These are phyloP conservation scores for Rhynchosporium graminicola DNA, from an alignment of 2,329 filamentous ascomycete genomes.

Conservation along the genomic window DNA sequence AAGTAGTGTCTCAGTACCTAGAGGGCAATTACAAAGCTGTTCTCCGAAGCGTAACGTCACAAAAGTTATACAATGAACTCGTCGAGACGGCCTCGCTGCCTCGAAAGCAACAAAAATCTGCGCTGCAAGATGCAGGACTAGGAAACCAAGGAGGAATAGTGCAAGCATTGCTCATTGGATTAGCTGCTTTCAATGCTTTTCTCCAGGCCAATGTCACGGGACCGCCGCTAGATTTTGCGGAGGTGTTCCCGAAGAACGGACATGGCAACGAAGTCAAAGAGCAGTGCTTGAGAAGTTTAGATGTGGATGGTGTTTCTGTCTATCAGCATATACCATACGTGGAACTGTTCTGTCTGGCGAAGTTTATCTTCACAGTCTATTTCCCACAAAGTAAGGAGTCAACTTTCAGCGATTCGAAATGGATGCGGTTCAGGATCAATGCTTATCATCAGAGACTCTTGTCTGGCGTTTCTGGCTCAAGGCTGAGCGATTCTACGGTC, in stretches of 20 bases:
- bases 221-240: conserved; percentile 64
- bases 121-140: conserved; percentile 22
- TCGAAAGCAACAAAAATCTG: conserved; percentile 24
- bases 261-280: conserved; percentile 43
- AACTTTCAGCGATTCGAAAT: conserved; percentile 44
- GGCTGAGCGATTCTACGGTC: conserved; percentile 56
- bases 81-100: conserved; percentile 25
- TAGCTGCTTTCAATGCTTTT: conserved; percentile 75
- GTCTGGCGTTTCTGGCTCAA: conserved; percentile 34
- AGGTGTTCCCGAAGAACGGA: conserved; percentile 40
- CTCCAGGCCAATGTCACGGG: conserved; percentile 87
- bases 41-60: conserved; percentile 34
- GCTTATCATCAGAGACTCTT: conserved; percentile 72
- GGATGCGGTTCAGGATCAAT: conserved; percentile 63
- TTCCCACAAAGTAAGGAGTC: conserved; percentile 36
- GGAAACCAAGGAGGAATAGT: conserved; percentile 21
- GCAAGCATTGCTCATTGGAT: conserved; percentile 49
- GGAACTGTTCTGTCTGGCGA: conserved; percentile 78
- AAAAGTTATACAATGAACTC: conserved; percentile 34
- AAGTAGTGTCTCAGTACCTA: conserved; percentile 33
- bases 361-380: conserved; percentile 47
- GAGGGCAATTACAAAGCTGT: conserved; percentile 39
- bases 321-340: conserved; percentile 83
- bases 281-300: conserved; percentile 67
- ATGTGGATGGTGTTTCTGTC: conserved; percentile 80